Base-by-base conservation (phyloP, 495 filamentous ascomycete species). In the Penicillium subrubescens region DNA sequence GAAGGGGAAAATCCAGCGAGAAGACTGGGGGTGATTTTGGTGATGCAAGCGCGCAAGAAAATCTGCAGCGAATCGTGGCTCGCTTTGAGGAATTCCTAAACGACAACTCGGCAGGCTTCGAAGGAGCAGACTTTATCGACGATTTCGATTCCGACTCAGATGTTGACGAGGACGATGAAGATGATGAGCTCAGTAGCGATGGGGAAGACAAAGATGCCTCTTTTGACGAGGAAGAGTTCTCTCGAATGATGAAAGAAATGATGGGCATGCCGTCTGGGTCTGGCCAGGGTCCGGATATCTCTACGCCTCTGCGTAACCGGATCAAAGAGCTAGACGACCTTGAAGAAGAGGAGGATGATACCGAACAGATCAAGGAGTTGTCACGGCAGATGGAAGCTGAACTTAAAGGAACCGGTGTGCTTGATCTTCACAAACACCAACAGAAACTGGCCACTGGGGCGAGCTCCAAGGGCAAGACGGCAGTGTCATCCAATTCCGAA, bases 81-180 rank as follows among this genome's bases (percentile, higher is more conserved):
- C 84, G 92, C 14, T 98, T 97, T 68, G 92, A 97, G 72, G 83
- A 90, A n/a, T 97, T 99, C 65, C 72, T 98, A 59, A 93, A 97
- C 63, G 92, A 97, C 70, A 92, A 96, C 23, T 80, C 80, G 11
- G 93, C 92, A 0, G 93, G 89, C 2, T 70, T 87, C 19, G 93
- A 94, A 12, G 94, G 92, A 8, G 93, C 88, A 0, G 89, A 93
- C 62, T 77, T 83, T 34, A 67, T 90, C 34, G 90, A 92, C 67
- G 89, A 92, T 57, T 90, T 89, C 80, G 70, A 63, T 10, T 75
- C 77, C 1, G 79, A 81, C 59, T 75, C 77, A 2, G 90, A 91
- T 48, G 67, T 82, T 25, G 86, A 90, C 43, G 85, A 89, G 25
- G 83, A 87, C 31, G 83, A 87, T 23, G 81, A 87, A 39, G 82